phyloP scores from a whole-genome alignment of 169 alveolate genomes.

The Besnoitia besnoiti region DNA sequence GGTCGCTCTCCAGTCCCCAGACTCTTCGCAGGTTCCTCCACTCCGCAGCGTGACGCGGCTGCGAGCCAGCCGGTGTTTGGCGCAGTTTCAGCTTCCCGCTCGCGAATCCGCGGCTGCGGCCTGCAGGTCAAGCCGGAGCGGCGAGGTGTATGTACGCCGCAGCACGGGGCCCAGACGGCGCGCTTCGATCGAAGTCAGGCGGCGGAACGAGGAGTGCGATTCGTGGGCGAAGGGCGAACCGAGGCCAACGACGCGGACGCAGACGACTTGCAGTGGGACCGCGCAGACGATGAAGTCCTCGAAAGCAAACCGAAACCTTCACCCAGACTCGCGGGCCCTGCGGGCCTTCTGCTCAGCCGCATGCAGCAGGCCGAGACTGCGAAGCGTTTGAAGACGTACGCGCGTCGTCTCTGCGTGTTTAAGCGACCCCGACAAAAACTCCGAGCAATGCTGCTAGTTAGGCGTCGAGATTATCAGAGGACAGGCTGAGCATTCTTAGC shows the following conservation, averaged over 20 bases:
- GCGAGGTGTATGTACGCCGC: not conserved
- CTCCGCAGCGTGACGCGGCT: not conserved
- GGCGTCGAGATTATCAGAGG: too few relatives aligned
- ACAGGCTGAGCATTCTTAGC: too few relatives aligned
- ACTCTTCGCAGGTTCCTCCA: not conserved
- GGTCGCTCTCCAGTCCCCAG: not conserved
- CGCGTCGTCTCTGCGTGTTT: too few relatives aligned
- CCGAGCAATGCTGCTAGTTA: too few relatives aligned
- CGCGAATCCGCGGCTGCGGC: not conserved
- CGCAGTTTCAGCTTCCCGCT: not conserved
- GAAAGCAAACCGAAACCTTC: not conserved
- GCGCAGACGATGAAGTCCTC: not conserved
- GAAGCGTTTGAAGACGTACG: not conserved
- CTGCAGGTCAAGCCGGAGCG: not conserved
- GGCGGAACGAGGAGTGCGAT: not conserved
- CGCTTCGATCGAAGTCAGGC: not conserved
- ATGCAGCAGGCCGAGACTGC: not conserved
- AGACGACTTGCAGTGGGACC: not conserved
- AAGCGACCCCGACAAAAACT: too few relatives aligned
- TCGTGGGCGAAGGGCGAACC: not conserved
- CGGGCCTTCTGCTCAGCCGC: not conserved
- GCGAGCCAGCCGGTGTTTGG: not conserved
- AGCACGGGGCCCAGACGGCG: not conserved
- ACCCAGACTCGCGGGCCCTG: conserved; percentile 22
- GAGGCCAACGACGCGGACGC: not conserved